Base-by-base conservation (phyloP, 129 eudicot genomes). In the Tanacetum coccineum region DNA sequence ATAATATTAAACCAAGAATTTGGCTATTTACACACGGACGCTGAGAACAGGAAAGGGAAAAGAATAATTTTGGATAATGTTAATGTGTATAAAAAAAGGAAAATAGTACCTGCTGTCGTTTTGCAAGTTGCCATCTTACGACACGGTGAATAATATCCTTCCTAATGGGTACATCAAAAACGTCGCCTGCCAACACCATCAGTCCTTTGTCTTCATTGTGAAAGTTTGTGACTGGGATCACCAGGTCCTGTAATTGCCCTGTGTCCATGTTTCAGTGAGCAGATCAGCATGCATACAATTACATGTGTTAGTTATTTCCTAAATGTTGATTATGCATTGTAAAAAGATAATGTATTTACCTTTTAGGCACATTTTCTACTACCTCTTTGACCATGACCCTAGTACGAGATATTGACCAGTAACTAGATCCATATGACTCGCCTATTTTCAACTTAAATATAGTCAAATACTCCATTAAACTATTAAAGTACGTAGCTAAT, bases 61-160 rank as follows among this genome's bases (percentile, higher is more conserved):
- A 57, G 13, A 12, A 21, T 6, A n/a, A 57, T 22, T 55, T 57
- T 57, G 10, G n/a, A 9, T 57, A 22, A 55, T 4, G 10, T 22
- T 20, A 56, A 11, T 18, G 42, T 4, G 6, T 25, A 66, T 6
- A 55, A 21, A 51, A 6, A 25, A 25, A 11, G 17, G 25, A 8
- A 69, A 39, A 25, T 45, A 50, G 58, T 52, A 94, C 99, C 95
- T 94, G 97, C 68, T 84, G 99, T 67, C 99, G 79, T 76, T 94
- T 89, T 48, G 99, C 95, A 72, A 93, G 95, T 81, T 94, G 99
- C 95, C 95, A 94, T 76, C 99, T 84, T 13, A 94, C 99, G 80
- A 94, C 97, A 55, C 90, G 96, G 77, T 94, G 99, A 62, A 89
- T 78, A 57, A 89, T 87, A 79, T 94, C 99, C 73, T 94, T 94